Evolutionary conservation across 108 stramenopile genomes (phyloP).

Genomic region (Epithemia pelagica): DNA sequence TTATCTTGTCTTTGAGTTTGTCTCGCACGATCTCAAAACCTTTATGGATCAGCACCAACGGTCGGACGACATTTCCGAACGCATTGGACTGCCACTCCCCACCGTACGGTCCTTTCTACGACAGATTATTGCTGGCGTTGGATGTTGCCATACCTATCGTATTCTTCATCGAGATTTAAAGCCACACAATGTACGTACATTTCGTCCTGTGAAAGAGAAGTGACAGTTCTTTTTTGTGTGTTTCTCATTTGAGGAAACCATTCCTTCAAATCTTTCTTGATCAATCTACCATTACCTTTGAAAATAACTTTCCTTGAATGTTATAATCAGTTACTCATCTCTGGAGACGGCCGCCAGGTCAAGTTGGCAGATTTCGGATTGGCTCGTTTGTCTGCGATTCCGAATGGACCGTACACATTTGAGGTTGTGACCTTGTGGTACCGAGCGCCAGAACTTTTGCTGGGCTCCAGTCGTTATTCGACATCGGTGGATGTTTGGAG

Average conservation of each 20-base stretch:
- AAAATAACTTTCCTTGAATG: too few species aligned
- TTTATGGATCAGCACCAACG: slow-evolving; percentile 73
- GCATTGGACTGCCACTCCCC: slow-evolving; percentile 55
- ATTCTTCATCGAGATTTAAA: slow-evolving; percentile 91
- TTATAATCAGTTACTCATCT: slow-evolving; percentile 63
- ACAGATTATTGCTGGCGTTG: slow-evolving; percentile 82
- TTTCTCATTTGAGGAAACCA: too few species aligned
- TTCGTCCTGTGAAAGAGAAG: not conserved
- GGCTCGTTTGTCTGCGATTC: slow-evolving; percentile 83
- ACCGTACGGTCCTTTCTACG: slow-evolving; percentile 70
- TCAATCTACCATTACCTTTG: too few species aligned
- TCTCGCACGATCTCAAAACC: slow-evolving; percentile 75
- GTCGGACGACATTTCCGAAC: slow-evolving; percentile 62
- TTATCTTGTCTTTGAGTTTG: slow-evolving; percentile 86
- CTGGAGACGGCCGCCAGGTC: slow-evolving; percentile 68
- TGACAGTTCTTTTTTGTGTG: too few species aligned
- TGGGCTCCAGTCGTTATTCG: slow-evolving; percentile 84
- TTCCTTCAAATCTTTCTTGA: too few species aligned
- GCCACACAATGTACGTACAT: slow-evolving; percentile 74
- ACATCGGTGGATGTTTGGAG: slow-evolving; percentile 94
- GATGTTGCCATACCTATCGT: slow-evolving; percentile 81
- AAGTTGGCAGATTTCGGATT: slow-evolving; percentile 98
- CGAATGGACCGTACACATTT: slow-evolving; percentile 78
- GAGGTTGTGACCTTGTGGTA: slow-evolving; percentile 98
- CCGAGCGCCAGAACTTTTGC: slow-evolving; percentile 93